Base-by-base conservation (phyloP, 139 green algal genomes). In the Chlamydomonas applanata region DNA sequence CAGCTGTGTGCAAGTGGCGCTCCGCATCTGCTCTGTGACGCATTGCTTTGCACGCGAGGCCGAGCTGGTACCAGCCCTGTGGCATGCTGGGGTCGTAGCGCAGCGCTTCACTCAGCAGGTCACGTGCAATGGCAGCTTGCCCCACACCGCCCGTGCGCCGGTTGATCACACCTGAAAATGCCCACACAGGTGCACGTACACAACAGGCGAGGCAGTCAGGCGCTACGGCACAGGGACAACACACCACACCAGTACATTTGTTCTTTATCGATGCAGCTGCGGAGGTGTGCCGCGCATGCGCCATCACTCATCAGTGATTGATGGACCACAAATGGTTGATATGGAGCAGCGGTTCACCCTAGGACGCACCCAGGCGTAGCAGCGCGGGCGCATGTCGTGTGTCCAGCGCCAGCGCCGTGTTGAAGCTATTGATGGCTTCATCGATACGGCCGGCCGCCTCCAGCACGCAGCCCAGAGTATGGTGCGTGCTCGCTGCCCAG, bases 321-420 rank as follows among this genome's bases (percentile, higher is more conserved):
- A n/a, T n/a, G n/a, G n/a, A n/a, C n/a, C n/a, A n/a, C n/a, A n/a
- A n/a, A n/a, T n/a, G n/a, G n/a, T n/a, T n/a, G n/a, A n/a, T n/a
- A n/a, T n/a, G n/a, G n/a, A n/a, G n/a, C n/a, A n/a, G n/a, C n/a
- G n/a, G n/a, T n/a, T n/a, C n/a, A n/a, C n/a, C n/a, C n/a, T n/a
- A n/a, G n/a, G n/a, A 70, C 59, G 24, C 44, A 78, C 72, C 72
- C 25, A 54, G 45, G 17, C 56, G 35, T 22, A 79, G 52, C 52
- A 79, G 46, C 3, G 65, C 22, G 3, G 64, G 22, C 40, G 75
- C 75, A 35, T 72, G 45, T 0, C 35, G 61, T 20, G 75, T 57
- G 40, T 82, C 77, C 64, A 82, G 71, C 34, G 77, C 71, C 53
- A 82, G 65, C 2, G 77, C 77, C 2, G 71, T 60, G 36, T 56